Evolutionary conservation across 257 asterid species (phyloP).

Genomic region (Perilla frutescens): DNA sequence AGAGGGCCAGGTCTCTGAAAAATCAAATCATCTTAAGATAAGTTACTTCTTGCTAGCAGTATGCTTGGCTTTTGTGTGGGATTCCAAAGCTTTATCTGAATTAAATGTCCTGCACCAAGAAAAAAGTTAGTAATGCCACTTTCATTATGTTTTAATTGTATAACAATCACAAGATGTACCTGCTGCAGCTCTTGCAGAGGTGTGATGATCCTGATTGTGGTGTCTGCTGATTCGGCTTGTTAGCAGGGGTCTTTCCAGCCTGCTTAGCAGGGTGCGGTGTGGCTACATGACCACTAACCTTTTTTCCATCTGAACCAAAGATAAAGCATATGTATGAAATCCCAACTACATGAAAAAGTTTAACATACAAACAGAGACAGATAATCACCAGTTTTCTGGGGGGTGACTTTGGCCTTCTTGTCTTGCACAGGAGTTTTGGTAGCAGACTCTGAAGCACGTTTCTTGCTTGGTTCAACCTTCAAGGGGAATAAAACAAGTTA

Average conservation of each 20-base stretch:
- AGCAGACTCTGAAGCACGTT: conserved; percentile 61
- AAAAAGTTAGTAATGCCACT: neutral
- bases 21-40: neutral
- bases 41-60: conserved; percentile 50
- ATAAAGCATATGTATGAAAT: neutral
- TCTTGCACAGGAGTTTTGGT: conserved; percentile 73
- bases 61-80: conserved; percentile 89
- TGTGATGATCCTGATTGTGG: conserved; percentile 68
- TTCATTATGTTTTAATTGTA: conserved; percentile 18
- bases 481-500: neutral
- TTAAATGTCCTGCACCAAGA: conserved; percentile 54
- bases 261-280: conserved; percentile 91
- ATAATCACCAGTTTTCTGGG: conserved; percentile 79
- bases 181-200: conserved; percentile 73
- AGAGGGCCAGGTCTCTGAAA: neutral
- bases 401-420: conserved; percentile 84
- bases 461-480: conserved; percentile 70
- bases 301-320: conserved; percentile 65
- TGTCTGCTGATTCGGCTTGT: conserved; percentile 67
- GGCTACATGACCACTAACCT: conserved; percentile 73
- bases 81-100: conserved; percentile 71
- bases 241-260: conserved; percentile 73
- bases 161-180: conserved; percentile 35
- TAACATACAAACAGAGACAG: conserved; percentile 1
- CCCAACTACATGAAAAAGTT: too few species aligned